Percentiles rank a stretch among this genome's conserved stretches.
Evolutionary conservation across 2,329 filamentous ascomycete genomes (phyloP).

Genomic region (Coniella lustricola): DNA sequence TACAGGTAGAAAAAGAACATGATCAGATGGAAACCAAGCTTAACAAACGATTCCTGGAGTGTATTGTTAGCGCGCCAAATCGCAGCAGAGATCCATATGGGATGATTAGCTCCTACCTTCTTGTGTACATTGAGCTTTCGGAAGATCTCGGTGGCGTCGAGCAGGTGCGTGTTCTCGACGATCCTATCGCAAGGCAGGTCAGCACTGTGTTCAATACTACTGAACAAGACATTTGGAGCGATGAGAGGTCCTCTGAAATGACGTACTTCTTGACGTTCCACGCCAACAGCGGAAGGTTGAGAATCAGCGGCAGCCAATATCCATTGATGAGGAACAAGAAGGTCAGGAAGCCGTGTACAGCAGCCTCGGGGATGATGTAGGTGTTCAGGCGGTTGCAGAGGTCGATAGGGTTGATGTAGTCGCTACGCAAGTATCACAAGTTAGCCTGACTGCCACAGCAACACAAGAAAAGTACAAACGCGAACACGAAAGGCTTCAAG

Average conservation of each 20-base stretch:
- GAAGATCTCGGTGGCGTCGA: slow-evolving; percentile 99
- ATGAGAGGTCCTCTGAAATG: neutral
- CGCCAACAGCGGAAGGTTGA: slow-evolving; percentile 84
- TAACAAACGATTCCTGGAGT: slow-evolving; percentile 89
- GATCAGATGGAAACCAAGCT: slow-evolving; percentile 95
- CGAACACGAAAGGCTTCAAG: neutral
- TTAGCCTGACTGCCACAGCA: slow-evolving; percentile 10
- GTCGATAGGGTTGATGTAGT: slow-evolving; percentile 99
- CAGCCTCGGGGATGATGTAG: slow-evolving; percentile 98
- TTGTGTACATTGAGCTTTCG: slow-evolving; percentile 98
- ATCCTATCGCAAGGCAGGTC: slow-evolving; percentile 52
- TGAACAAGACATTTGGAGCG: neutral
- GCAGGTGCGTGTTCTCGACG: slow-evolving; percentile 89
- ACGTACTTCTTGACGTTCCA: slow-evolving; percentile 98
- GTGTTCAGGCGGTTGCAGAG: slow-evolving; percentile 99
- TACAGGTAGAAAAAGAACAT: slow-evolving; percentile 99
- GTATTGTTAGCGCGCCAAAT: slow-evolving; percentile 12
- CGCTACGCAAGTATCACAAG: slow-evolving; percentile 46
- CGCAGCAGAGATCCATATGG: neutral
- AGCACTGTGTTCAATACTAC: neutral
- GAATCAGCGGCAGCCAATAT: slow-evolving; percentile 88
- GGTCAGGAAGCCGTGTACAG: slow-evolving; percentile 92
- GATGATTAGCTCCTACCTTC: slow-evolving; percentile 56
- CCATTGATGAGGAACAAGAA: slow-evolving; percentile 96
- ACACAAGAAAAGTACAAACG: neutral